Conservation (phyloP, 1,284 basidiomycete genomes). For the Cutaneotrichosporon sp. region DNA sequence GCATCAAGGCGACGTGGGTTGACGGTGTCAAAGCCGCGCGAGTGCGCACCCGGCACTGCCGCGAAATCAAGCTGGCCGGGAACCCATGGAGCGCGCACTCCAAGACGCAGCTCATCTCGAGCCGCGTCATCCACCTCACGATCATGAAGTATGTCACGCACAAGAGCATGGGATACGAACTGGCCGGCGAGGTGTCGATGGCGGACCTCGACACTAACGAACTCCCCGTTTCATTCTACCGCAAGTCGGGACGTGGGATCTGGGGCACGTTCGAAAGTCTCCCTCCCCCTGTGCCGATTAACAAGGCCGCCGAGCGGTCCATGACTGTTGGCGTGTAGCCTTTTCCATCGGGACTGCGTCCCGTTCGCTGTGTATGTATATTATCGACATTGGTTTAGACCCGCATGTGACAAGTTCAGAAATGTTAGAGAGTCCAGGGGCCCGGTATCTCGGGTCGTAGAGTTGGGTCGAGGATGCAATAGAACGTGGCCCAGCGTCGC, state of each 20-base stretch:
- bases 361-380: too few relatives aligned
- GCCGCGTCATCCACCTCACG: constrained; percentile 39
- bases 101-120: constrained; percentile 36
- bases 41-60: constrained; percentile 40
- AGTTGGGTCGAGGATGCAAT: too few relatives aligned
- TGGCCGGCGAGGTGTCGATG: constrained; percentile 39
- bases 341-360: too few relatives aligned
- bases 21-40: constrained; percentile 42
- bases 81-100: constrained; percentile 35
- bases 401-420: too few relatives aligned
- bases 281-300: constrained; percentile 3
- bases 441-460: too few relatives aligned
- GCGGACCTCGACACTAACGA: constrained; percentile 41
- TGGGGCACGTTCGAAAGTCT: constrained; percentile 1
- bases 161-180: constrained; percentile 26
- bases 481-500: too few relatives aligned
- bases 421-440: too few relatives aligned
- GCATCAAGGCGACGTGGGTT: constrained; percentile 40
- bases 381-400: too few relatives aligned
- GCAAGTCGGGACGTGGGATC: constrained; percentile 6
- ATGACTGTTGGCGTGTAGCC: constrained; percentile 7
- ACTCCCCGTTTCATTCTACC: constrained; percentile 40
- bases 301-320: constrained; percentile 3
- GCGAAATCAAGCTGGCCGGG: constrained; percentile 39
- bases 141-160: constrained; percentile 41